phyloP scores from a whole-genome alignment of 208 protist species.

The Acanthamoeba castellanii region DNA sequence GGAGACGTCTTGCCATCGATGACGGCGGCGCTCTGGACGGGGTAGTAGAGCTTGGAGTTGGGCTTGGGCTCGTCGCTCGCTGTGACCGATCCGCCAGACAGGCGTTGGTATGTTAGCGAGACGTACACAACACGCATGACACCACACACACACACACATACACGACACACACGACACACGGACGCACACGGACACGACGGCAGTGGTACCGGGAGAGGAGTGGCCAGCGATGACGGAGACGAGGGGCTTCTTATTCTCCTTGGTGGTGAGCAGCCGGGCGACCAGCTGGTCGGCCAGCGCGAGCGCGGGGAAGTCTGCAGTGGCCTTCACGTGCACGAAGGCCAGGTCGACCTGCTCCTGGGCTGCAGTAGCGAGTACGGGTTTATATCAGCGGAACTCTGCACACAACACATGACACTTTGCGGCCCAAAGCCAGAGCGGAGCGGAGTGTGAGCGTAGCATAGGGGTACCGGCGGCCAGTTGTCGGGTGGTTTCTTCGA shows the following conservation, averaged over 20 bases:
- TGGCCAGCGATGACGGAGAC: background rate
- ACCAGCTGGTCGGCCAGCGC: background rate
- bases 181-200: background rate
- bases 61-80: background rate
- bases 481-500: background rate
- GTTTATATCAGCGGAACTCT: background rate
- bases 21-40: slow-evolving; percentile 4
- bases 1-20: background rate
- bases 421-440: too few species aligned
- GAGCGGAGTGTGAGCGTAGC: too few species aligned
- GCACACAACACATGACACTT: too few species aligned
- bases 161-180: background rate
- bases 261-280: background rate
- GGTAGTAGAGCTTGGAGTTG: background rate
- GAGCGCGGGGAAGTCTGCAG: background rate
- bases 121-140: too few species aligned
- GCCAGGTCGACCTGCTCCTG: background rate
- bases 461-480: background rate
- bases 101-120: too few species aligned
- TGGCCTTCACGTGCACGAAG: background rate
- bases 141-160: too few species aligned
- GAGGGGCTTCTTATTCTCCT: background rate
- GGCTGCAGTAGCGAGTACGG: background rate
- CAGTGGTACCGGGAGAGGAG: background rate
- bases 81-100: background rate